These are phyloP conservation scores for Ceratocystis cubensis DNA, from an alignment of 2,329 filamentous ascomycete genomes.

Conservation along the genomic window DNA sequence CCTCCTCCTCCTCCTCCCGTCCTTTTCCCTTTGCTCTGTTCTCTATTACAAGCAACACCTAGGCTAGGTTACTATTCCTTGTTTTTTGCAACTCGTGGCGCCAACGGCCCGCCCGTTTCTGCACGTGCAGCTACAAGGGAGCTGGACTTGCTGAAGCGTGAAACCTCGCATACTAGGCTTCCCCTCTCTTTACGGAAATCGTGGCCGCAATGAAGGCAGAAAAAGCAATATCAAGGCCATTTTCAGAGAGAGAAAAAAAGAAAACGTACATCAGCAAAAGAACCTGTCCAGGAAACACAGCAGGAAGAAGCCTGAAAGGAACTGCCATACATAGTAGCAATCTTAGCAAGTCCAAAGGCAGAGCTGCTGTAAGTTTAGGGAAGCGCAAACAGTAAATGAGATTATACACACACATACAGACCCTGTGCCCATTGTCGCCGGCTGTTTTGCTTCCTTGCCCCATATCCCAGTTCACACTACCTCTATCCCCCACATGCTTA, in stretches of 20 bases:
- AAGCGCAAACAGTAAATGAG: no score
- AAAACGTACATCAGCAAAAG: not conserved
- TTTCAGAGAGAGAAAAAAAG: not conserved
- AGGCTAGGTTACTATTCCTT: not conserved
- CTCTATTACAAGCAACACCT: no score
- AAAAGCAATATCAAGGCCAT: not conserved
- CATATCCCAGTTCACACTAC: not conserved
- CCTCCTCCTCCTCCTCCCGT: not conserved
- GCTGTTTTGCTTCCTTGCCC: not conserved
- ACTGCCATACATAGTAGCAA: no score
- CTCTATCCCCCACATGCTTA: not conserved
- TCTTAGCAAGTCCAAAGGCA: no score
- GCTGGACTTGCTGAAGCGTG: slow-evolving; percentile 2
- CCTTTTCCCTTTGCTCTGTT: not conserved
- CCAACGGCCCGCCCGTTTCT: not conserved
- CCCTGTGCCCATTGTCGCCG: not conserved
- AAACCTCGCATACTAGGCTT: slow-evolving; percentile 1
- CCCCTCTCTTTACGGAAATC: not conserved
- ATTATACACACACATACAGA: no score
- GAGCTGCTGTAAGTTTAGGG: no score
- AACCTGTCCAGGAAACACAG: not conserved
- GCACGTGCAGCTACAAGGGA: not conserved
- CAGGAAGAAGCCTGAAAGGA: not conserved
- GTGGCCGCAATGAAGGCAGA: not conserved
- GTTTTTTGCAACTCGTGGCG: not conserved